Base-by-base conservation (phyloP, 495 filamentous ascomycete genomes). In the Daldinia loculata region DNA sequence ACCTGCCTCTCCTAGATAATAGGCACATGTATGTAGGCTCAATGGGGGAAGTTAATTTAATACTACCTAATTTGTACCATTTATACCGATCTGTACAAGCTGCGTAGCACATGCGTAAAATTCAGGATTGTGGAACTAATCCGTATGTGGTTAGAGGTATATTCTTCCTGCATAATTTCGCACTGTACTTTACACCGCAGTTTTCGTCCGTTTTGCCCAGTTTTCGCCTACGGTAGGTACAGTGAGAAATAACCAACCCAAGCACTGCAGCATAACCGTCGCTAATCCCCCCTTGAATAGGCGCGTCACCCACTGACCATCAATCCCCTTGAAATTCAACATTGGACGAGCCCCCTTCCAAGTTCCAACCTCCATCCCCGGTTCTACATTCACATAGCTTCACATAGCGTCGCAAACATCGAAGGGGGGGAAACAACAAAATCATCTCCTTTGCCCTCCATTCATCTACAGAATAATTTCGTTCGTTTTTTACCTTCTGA, bases 311-410 rank as follows among this genome's bases (percentile, higher is more conserved):
- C 61, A 64, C 59, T 71, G 48, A 34, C 36, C 66, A 63, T 63
- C 57, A 36, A 70, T 61, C 57, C 61, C 66, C 66, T 29, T 66
- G 56, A 52, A 69, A 58, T 69, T 63, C 61, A 68, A 68, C 65
- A 69, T 73, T 73, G 66, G 66, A 69, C 70, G 65, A 69, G 65
- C 64, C 66, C 66, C 66, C 70, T 65, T 68, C 65, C 63, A 57
- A 71, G 38, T 67, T 71, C 63, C 64, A 67, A 67, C 64, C 69
- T 68, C 56, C 56, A 62, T 57, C 50, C 68, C 69, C 63, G 63
- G 64, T 41, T 59, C 69, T 38, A 48, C 43, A 22, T 59, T 64
- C 29, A 48, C 43, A 22, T 12, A 55, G 32, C 63, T 59, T 64
- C 29, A 48, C 43, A 22, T 12, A 55, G 32, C 63, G 55, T 69